Evolutionary conservation across 1,284 basidiomycete genomes (phyloP), one percentile per base, ranked within the genome.

Genomic region (Trichosporon coremiiforme): DNA sequence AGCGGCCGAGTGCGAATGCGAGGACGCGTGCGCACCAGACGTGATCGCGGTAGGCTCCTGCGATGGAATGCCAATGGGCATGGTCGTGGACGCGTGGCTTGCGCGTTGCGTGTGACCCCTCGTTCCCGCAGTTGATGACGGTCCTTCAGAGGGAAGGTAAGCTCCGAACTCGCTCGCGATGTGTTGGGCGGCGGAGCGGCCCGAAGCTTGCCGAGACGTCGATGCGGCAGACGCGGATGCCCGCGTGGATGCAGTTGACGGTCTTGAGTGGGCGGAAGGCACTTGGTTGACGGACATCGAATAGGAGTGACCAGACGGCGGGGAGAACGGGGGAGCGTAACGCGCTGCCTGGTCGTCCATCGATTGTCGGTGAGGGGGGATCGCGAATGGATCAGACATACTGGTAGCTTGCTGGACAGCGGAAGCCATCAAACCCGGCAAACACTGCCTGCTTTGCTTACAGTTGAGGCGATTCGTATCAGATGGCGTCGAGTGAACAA

Each of bases 51-150:
- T 76, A 7, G 77, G 73, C 47, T 76, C 76, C 33, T 75, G 68
- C 15, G 68, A 25, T 7, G 78, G 71, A 13, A 77, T 68, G 15
- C 75, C 73, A 25, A 77, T 71, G 33, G 78, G 76, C 75, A 80
- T 75, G 9, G 76, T 74, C n/a, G 75, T 62, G 3, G 29, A 20
- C 15, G 75, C 70, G 64, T 73, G 71, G 25, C 70, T 72, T 12
- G 73, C 63, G 50, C 72, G 73, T 4, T 67, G 66, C 29, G 62
- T 35, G 57, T 62, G 57, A 33, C 57, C 20, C 25, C 68, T 66
- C n/a, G 63, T 20, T 35, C 60, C 36, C 53, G 67, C 45, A 8
- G 63, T 35, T 10, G 68, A 57, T 31, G 66, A 57, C 4, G 50
- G 36, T 9, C 33, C 50, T 20, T 20, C 50, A n/a, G 53, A 47